Conservation (phyloP, 176 grass and related monocot genomes). For the Coix lacrymajobi region DNA sequence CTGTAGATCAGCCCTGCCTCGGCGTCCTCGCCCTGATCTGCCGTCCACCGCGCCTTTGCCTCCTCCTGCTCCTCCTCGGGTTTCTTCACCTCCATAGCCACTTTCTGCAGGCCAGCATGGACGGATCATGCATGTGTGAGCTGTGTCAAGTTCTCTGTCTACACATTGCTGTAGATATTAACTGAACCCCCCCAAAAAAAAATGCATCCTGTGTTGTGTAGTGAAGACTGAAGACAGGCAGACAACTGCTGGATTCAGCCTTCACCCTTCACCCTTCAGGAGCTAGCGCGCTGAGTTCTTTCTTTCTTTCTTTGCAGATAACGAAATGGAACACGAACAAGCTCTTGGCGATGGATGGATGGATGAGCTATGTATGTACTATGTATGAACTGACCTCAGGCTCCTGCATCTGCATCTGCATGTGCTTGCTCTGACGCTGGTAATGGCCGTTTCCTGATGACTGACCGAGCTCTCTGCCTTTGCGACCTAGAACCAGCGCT, state of each 20-base stretch:
- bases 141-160: background rate
- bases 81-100: background rate
- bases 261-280: background rate
- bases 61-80: background rate
- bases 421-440: background rate
- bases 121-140: no score
- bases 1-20: constrained; percentile 32
- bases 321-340: background rate
- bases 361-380: background rate
- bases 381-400: constrained; percentile 25
- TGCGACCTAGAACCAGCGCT: constrained; percentile 28
- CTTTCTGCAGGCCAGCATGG: background rate
- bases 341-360: background rate
- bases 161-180: background rate
- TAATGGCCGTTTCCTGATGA: background rate
- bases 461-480: constrained; percentile 24
- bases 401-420: no score
- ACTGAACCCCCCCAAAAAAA: background rate
- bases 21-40: background rate
- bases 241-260: background rate
- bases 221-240: background rate
- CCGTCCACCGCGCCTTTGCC: background rate
- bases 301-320: background rate
- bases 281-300: no score
- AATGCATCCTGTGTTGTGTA: background rate